Base-by-base conservation (phyloP, 164 flowering plant genomes). In the Aristolochia contorta region DNA sequence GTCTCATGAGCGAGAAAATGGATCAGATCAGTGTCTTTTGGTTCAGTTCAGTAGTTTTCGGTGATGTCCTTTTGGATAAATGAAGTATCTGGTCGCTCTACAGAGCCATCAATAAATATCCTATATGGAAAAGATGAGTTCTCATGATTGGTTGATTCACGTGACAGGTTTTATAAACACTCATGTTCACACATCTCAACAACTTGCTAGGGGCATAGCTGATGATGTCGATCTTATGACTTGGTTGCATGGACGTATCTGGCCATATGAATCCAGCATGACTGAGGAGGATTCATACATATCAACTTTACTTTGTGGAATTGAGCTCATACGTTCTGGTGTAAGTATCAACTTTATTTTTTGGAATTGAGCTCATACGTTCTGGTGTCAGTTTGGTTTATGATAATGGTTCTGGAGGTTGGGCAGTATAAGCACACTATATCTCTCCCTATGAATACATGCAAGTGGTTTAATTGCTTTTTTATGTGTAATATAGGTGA, bases 201-300 rank as follows among this genome's bases (percentile, higher is more conserved):
- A 90, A 67, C 85, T 90, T 0, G 97, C 62, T 0, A 81, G 96
- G 78, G 96, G 96, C 53, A 87, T 91, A 47, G 97, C 97, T 2
- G 97, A 91, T 69, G 97, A 91, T 54, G 91, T 91, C 47, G 95
- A 91, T 62, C 54, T 91, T 65, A 58, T 91, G 76, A 91, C 96
- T 14, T 91, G 97, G 96, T 63, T 91, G 56, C 96, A 91, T 56
- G 60, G 69, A 27, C 89, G 96, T 10, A 87, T 91, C 56, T 91
- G 96, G 97, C 97, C 93, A 16, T 87, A 86, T 54, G 97, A 91
- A 52, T 77, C 96, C 10, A 80, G 76, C 75, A 86, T 91, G 93
- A 86, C 86, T 0, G 82, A 83, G 63, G 81, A 77, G 48, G 97
- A 91, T 69, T 87, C 97, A 0, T 87, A 78, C 60, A 47, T 87